A percentile compares a stretch with the other conserved stretches of the same genome.
These are phyloP conservation scores for Cladobotryum protrusum DNA, from an alignment of 2,329 filamentous ascomycete species.

Conservation along the genomic window DNA sequence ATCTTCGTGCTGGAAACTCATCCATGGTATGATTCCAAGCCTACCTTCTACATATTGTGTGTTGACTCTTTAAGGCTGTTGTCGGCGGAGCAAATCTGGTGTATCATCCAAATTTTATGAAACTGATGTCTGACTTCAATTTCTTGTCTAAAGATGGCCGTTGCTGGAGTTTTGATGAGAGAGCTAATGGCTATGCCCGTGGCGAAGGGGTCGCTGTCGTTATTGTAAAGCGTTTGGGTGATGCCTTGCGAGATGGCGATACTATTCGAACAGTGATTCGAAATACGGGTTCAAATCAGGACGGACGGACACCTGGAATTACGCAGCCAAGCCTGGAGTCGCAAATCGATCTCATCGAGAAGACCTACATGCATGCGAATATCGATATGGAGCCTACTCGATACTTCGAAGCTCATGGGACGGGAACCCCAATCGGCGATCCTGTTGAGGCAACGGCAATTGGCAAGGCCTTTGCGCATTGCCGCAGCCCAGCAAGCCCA, in stretches of 20 bases:
- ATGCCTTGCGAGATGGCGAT: not conserved
- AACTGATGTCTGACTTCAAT: conserved; percentile 35
- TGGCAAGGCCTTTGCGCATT: conserved; percentile 20
- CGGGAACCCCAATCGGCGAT: not conserved
- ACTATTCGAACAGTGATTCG: conserved; percentile 3
- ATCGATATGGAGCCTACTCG: not conserved
- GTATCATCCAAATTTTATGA: conserved; percentile 22
- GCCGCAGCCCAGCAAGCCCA: not conserved
- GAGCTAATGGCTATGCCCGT: conserved; percentile 4
- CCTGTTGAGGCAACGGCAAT: conserved; percentile 39
- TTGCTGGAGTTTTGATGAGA: conserved; percentile 1
- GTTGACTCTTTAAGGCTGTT: not conserved
- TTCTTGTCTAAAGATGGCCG: conserved; percentile 20
- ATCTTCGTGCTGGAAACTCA: not conserved
- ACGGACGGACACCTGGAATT: not conserved
- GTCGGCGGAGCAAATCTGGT: conserved; percentile 3
- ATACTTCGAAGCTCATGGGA: conserved; percentile 4
- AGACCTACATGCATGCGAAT: not conserved
- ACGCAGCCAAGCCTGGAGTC: not conserved
- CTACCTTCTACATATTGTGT: conserved; percentile 20
- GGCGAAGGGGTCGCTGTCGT: conserved; percentile 4
- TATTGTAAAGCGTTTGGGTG: not conserved
- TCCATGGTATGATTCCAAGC: conserved; percentile 8
- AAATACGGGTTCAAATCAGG: not conserved
- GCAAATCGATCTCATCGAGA: not conserved